A percentile compares a stretch with the other conserved stretches of the same genome.
phyloP scores from a whole-genome alignment of 78 protist species.

The Dictyostelium capitatum region DNA sequence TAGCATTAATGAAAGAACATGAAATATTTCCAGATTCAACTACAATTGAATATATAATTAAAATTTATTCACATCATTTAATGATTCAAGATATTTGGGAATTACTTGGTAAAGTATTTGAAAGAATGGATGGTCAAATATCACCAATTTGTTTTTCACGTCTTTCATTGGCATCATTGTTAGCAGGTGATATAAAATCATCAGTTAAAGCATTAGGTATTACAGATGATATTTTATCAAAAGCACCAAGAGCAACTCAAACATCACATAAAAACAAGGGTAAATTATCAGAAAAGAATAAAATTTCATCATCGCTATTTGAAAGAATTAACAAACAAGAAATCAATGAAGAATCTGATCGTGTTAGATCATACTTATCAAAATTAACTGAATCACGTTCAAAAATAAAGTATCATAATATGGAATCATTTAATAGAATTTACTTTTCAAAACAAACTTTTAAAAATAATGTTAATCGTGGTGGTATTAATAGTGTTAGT shows the following conservation, averaged over 20 bases:
- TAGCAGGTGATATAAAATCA: slow-evolving; percentile 55
- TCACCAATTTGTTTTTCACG: slow-evolving; percentile 64
- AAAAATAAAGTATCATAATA: slow-evolving; percentile 4
- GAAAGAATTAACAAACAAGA: slow-evolving; percentile 70
- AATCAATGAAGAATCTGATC: slow-evolving; percentile 61
- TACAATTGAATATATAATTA: slow-evolving; percentile 74
- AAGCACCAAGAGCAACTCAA: slow-evolving; percentile 32
- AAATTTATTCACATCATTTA: slow-evolving; percentile 52
- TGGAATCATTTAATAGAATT: slow-evolving; percentile 31
- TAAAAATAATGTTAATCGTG: background rate
- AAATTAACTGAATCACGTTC: background rate
- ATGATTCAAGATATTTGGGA: slow-evolving; percentile 58
- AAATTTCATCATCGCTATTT: slow-evolving; percentile 55
- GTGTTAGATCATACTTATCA: slow-evolving; percentile 37
- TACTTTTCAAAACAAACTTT: slow-evolving; percentile 47
- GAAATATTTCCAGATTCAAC: slow-evolving; percentile 73
- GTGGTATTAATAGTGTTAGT: background rate
- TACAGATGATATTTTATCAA: slow-evolving; percentile 43
- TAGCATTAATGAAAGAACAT: slow-evolving; percentile 4
- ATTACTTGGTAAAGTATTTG: slow-evolving; percentile 20
- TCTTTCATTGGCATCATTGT: slow-evolving; percentile 27
- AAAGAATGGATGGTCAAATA: slow-evolving; percentile 26
- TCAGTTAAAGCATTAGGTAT: slow-evolving; percentile 50
- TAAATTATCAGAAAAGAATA: slow-evolving; percentile 57
- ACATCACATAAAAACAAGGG: slow-evolving; percentile 50